Percentiles rank a stretch among this genome's conserved stretches.
Evolutionary conservation across 768 basidiomycete species (phyloP).

Genomic region (Kwoniella mangroviensis): DNA sequence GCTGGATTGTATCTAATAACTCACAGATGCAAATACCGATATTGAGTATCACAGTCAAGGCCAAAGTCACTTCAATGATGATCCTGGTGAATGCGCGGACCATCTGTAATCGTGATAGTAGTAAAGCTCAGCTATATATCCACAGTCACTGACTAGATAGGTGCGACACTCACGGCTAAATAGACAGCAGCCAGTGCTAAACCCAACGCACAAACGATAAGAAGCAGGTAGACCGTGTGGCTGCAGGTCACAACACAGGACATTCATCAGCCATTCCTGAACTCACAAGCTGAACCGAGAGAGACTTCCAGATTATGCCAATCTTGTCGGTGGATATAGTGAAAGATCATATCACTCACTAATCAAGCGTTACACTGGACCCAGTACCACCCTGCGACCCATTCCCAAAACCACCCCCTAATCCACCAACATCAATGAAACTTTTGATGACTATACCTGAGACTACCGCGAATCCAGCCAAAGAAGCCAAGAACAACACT

Average conservation of each 20-base stretch:
- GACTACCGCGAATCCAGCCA: slow-evolving; percentile 71
- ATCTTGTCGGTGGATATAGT: too few species aligned
- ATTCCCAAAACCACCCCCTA: slow-evolving; percentile 71
- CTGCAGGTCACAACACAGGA: slow-evolving; percentile 58
- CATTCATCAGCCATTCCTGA: not conserved
- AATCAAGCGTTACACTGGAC: slow-evolving; percentile 68
- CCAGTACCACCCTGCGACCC: slow-evolving; percentile 61
- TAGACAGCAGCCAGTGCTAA: slow-evolving; percentile 70
- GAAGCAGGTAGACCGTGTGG: slow-evolving; percentile 75
- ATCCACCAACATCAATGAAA: slow-evolving; percentile 69
- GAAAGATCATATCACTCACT: too few species aligned
- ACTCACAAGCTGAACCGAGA: too few species aligned
- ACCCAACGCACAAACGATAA: slow-evolving; percentile 72
- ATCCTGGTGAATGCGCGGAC: slow-evolving; percentile 72
- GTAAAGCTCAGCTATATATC: not conserved
- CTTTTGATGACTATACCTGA: slow-evolving; percentile 69
- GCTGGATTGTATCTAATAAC: slow-evolving; percentile 60
- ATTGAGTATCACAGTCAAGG: slow-evolving; percentile 52
- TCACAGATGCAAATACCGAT: slow-evolving; percentile 77
- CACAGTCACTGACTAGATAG: not conserved
- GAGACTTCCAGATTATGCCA: too few species aligned
- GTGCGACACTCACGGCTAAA: slow-evolving; percentile 61
- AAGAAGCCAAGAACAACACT: slow-evolving; percentile 73
- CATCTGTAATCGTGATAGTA: slow-evolving; percentile 55
- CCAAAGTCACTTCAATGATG: slow-evolving; percentile 66